Conservation (phyloP, 768 basidiomycete species). For the Rhodotorula diobovata region DNA sequence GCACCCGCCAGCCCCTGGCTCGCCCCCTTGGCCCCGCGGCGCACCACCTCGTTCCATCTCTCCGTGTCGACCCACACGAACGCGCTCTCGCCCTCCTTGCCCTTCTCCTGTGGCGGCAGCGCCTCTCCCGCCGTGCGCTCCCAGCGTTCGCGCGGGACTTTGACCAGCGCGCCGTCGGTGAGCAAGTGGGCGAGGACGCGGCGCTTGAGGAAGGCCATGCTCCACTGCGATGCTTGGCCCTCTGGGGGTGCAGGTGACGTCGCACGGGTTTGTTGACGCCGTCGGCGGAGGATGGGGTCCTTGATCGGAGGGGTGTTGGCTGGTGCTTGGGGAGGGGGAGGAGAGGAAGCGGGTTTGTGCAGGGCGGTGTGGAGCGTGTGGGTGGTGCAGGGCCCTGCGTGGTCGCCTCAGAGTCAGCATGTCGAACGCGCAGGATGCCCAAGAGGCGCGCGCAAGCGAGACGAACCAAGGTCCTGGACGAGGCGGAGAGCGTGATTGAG, state of each 20-base stretch:
- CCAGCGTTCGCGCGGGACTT: constrained; percentile 1
- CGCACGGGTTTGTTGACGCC: not conserved
- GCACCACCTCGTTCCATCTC: too few relatives aligned
- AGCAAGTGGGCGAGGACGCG: constrained; percentile 1
- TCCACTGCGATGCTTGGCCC: not conserved
- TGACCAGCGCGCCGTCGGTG: constrained; percentile 8
- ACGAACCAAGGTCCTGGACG: not conserved
- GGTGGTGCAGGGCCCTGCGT: not conserved
- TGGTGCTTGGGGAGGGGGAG: not conserved
- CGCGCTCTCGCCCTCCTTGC: too few relatives aligned
- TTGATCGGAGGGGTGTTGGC: not conserved
- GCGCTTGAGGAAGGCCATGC: constrained; percentile 14
- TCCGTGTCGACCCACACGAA: too few relatives aligned
- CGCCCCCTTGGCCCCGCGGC: too few relatives aligned
- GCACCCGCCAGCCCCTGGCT: too few relatives aligned
- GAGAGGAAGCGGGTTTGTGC: not conserved
- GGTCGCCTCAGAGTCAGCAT: not conserved
- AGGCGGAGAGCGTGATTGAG: not conserved
- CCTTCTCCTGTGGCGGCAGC: too few relatives aligned
- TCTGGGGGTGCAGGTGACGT: not conserved
- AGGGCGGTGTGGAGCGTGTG: not conserved
- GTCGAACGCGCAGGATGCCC: not conserved
- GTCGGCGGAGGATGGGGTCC: not conserved
- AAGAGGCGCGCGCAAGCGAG: not conserved
- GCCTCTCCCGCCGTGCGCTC: not conserved